A percentile compares a stretch with the other conserved stretches of the same genome.
phyloP scores from a whole-genome alignment of 306 rosid genomes.

The Castanopsis chinensis region DNA sequence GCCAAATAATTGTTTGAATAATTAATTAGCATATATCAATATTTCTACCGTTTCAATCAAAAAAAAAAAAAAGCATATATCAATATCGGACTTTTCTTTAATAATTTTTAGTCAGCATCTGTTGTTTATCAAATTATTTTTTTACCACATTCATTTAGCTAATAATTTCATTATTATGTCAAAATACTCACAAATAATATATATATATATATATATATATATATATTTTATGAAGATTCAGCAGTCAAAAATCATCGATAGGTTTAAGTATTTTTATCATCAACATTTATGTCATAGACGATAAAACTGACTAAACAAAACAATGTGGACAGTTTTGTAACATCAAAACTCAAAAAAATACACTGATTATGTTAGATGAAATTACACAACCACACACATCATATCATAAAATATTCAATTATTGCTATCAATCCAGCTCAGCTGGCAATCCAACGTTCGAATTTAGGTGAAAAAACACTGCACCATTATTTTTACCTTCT shows the following conservation, averaged over 20 bases:
- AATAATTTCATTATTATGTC: no score
- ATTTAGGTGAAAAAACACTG: neutral
- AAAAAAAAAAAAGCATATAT: no score
- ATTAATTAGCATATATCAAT: neutral
- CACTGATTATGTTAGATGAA: no score
- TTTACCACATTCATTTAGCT: neutral
- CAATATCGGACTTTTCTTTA: neutral
- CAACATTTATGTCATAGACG: no score
- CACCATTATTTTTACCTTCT: neutral
- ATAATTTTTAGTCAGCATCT: neutral
- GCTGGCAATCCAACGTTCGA: constrained; percentile 31
- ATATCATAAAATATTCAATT: neutral
- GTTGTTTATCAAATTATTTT: neutral
- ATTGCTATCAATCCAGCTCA: neutral
- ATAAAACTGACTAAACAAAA: no score
- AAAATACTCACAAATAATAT: neutral
- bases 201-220: no score
- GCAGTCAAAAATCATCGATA: neutral
- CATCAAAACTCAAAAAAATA: no score
- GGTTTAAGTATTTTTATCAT: neutral
- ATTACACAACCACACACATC: no score
- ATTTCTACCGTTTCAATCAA: no score
- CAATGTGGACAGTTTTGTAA: no score
- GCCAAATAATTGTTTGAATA: neutral
- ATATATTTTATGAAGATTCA: neutral